Evolutionary conservation across 371 early-diverging fungal genomes (phyloP), one percentile per base, ranked within the genome.

Genomic region (Gilbertella persicaria): DNA sequence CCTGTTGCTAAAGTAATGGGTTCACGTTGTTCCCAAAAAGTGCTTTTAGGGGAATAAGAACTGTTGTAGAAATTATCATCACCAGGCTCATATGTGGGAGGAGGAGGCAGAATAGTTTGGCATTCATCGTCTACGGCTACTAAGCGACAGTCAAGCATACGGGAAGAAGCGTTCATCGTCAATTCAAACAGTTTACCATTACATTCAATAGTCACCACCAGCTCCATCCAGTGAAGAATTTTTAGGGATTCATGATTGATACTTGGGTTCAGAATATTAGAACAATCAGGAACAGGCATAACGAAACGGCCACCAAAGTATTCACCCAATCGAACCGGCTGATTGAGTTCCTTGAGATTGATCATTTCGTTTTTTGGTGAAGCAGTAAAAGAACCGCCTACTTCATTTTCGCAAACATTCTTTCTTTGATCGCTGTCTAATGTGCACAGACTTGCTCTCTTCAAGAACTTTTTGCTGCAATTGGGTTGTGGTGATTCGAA

Each of bases 41-140:
- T 50, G 20, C 58, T 40, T 23, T 48, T 16, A 23, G 53, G 10
- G 19, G 17, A 58, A 48, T 21, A 44, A 21, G 46, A 45, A 17
- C 14, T 36, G n/a, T 52, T 37, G 24, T 43, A 39, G 3, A 23
- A 38, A 20, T 36, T 53, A 46, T 71, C 68, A 53, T 73, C 90
- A 45, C 68, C 87, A 17, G 82, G 83, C 12, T 91, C 85, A 84
- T 70, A 78, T 16, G 73, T 82, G n/a, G 89, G 85, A 12, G 90
- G 92, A 55, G 96, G 98, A 14, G 88, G 90, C 38, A 87, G 86
- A 40, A 83, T 88, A 2, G 93, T 97, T 60, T 79, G 89, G 39
- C 80, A 89, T 37, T 69, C 67, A 38, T 74, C 71, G 50, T 68
- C 78, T 0, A 66, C 64, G 13, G 66, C 62, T 0, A 78, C 75